Percentiles rank a stretch among this genome's conserved stretches.
Conservation (phyloP, 345 rosid genomes). For the Brassica nigra region DNA sequence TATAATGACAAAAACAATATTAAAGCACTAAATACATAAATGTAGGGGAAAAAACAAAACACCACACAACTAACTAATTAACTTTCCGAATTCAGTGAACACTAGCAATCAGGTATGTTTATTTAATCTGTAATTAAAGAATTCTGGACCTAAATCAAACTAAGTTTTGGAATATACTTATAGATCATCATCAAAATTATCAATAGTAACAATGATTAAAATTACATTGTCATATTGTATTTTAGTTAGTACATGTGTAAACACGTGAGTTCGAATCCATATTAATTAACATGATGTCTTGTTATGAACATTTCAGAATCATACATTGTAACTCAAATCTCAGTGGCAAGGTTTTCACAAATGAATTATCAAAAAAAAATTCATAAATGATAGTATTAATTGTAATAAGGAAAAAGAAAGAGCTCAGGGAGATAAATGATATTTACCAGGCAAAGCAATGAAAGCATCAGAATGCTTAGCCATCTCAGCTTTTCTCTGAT, state of each 20-base stretch:
- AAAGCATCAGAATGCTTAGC: slow-evolving; percentile 57
- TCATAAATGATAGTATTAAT: not conserved
- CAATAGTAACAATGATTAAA: not conserved
- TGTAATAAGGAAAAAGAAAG: not conserved
- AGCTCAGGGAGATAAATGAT: slow-evolving; percentile 1
- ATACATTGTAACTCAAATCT: not conserved
- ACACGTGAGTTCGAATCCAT: not conserved
- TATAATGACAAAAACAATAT: not conserved
- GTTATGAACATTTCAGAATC: not conserved
- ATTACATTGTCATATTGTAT: not conserved
- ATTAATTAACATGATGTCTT: not conserved
- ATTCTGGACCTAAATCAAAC: not conserved
- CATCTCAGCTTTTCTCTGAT: slow-evolving; percentile 65
- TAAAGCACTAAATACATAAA: not conserved
- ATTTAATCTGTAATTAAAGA: not conserved
- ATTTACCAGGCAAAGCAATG: slow-evolving; percentile 51
- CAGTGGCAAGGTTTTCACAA: not conserved
- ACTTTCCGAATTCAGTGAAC: slow-evolving; percentile 10
- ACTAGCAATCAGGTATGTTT: not conserved
- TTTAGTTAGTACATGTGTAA: not conserved
- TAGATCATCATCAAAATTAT: not conserved
- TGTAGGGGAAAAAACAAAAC: not conserved
- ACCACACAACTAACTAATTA: not conserved
- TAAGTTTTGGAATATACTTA: not conserved
- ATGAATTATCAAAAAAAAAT: not conserved